These are phyloP conservation scores for Sporothrix sp. DNA, from an alignment of 2,329 filamentous ascomycete species.

Conservation along the genomic window DNA sequence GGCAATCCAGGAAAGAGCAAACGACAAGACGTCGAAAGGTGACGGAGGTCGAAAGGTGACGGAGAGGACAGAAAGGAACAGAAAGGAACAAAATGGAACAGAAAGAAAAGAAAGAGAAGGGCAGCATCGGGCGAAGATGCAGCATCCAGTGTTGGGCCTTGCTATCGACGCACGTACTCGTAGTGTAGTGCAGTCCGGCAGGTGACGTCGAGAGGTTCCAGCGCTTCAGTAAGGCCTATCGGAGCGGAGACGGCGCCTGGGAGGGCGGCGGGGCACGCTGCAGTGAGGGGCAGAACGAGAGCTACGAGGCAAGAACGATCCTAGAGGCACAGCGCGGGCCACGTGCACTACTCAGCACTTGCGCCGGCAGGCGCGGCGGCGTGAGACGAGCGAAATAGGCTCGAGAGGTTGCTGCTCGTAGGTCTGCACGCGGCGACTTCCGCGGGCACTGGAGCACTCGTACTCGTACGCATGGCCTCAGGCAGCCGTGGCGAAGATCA, in stretches of 20 bases:
- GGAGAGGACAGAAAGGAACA: not conserved
- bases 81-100: not conserved
- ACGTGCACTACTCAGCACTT: conserved; percentile 7
- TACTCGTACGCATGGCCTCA: no score
- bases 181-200: conserved; percentile 11
- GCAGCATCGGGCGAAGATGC: not conserved
- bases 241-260: conserved; percentile 5
- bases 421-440: no score
- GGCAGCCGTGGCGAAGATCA: no score
- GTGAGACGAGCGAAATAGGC: not conserved
- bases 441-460: no score
- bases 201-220: conserved; percentile 11
- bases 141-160: no score
- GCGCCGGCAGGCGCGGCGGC: conserved; percentile 5
- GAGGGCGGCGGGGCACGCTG: not conserved
- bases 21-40: no score
- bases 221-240: conserved; percentile 13
- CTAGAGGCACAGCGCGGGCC: not conserved
- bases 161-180: no score
- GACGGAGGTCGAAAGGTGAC: no score
- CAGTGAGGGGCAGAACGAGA: conserved; percentile 9
- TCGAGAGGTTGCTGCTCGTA: no score
- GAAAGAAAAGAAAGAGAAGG: not conserved
- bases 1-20: not conserved
- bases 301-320: not conserved